These are phyloP conservation scores for Aspergillus sp. DNA, from an alignment of 2,329 filamentous ascomycete genomes.

Conservation along the genomic window DNA sequence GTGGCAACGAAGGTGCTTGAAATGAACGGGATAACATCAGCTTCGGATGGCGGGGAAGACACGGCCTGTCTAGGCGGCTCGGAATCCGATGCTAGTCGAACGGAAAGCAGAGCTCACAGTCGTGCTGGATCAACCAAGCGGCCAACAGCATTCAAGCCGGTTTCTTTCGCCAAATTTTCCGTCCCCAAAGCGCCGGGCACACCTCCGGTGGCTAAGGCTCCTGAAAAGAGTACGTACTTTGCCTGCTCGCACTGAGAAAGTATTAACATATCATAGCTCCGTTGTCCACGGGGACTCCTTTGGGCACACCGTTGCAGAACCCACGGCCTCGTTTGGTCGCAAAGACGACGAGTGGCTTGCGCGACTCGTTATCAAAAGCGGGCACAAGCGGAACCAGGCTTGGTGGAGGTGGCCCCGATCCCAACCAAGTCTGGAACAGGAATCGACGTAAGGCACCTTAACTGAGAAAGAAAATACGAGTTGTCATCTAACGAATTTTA, in stretches of 20 bases:
- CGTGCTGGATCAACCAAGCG: constrained; percentile 59
- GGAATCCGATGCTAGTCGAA: constrained; percentile 63
- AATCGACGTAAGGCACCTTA: constrained; percentile 54
- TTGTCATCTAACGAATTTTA: constrained; percentile 20
- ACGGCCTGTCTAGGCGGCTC: constrained; percentile 52
- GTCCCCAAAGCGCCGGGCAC: constrained; percentile 61
- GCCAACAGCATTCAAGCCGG: constrained; percentile 62
- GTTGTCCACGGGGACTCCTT: constrained; percentile 38
- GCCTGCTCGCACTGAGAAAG: neutral
- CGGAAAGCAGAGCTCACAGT: constrained; percentile 47
- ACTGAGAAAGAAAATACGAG: neutral
- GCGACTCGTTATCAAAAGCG: constrained; percentile 52
- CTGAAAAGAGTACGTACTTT: constrained; percentile 54
- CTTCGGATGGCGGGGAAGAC: constrained; percentile 40
- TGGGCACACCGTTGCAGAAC: constrained; percentile 42
- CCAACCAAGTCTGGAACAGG: constrained; percentile 70
- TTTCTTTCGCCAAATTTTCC: constrained; percentile 66
- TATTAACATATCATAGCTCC: constrained; percentile 25
- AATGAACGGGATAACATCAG: constrained; percentile 38
- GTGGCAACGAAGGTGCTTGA: constrained; percentile 39
- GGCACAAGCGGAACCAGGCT: constrained; percentile 46
- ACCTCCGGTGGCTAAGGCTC: constrained; percentile 49
- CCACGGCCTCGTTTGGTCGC: constrained; percentile 62
- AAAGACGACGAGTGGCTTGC: constrained; percentile 57
- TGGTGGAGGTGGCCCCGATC: constrained; percentile 57